Evolutionary conservation across 768 basidiomycete genomes (phyloP), one percentile per base, ranked within the genome.

Genomic region (Kondoa subrosea): DNA sequence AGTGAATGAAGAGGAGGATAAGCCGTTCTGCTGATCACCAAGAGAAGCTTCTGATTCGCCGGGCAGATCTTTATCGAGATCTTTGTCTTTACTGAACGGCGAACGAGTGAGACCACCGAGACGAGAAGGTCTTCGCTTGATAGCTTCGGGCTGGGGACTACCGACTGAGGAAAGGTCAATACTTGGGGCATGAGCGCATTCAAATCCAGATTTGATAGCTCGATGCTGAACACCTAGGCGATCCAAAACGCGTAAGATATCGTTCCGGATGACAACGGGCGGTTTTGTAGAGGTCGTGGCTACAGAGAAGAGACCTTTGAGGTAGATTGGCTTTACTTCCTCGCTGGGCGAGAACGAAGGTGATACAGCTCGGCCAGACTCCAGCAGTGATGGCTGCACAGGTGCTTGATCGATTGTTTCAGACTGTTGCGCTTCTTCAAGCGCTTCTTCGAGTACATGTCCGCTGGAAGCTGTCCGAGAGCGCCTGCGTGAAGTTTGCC

Each of bases 301-400:
- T 56, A 99, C 95, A 72, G 90, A 91, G 80, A 99, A 96, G 62
- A 99, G 75, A 3, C 95, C 95, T 78, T 97, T 99, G 74, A 97
- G 79, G 78, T 89, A 93, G 59, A 96, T 85, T 0, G 95, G 89
- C 79, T 96, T 97, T 74, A 89, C 86, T 67, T 69, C 25, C n/a
- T 58, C 57, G 33, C 25, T 27, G 33, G 65, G 14, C 21, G 26
- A 25, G 30, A 27, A 56, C 4, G n/a, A 16, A 14, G 56, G 30
- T 29, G 66, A 61, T 2, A 50, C 57, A 30, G 14, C 34, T 17
- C 33, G n/a, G 16, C 8, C 40, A 25, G 31, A 17, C 2, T 50
- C n/a, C 34, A 8, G 17, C 17, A 57, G 58, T 25, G 27, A 25
- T 8, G 17, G 3, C 31, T 1, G 15, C 34, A 27, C 21, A 8